Percentiles rank a stretch among this genome's conserved stretches.
phyloP scores from a whole-genome alignment of 2,329 filamentous ascomycete species.

The Capronia epimyces region DNA sequence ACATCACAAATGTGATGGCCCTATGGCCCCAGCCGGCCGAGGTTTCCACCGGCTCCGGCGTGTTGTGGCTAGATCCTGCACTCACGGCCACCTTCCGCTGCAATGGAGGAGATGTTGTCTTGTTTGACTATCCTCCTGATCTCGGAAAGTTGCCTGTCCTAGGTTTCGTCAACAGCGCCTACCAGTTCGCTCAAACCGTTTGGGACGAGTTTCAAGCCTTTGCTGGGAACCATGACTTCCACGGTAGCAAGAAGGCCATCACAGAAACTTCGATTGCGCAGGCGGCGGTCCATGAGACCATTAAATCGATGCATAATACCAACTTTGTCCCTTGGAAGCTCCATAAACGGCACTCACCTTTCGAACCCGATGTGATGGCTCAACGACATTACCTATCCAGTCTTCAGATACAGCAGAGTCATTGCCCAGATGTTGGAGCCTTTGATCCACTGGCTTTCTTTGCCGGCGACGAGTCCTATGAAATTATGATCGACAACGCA shows the following conservation, averaged over 20 bases:
- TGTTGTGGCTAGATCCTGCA: constrained; percentile 18
- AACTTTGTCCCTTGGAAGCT: constrained; percentile 34
- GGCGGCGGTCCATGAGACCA: constrained; percentile 25
- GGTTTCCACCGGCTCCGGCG: constrained; percentile 5
- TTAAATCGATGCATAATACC: constrained; percentile 21
- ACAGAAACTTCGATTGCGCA: constrained; percentile 25
- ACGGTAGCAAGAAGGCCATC: not conserved
- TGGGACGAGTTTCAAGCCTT: constrained; percentile 9
- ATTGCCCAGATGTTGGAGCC: constrained; percentile 12
- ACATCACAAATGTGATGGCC: constrained; percentile 1
- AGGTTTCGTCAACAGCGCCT: not conserved
- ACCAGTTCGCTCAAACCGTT: constrained; percentile 3
- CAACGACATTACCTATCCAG: constrained; percentile 21
- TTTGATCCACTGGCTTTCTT: constrained; percentile 21
- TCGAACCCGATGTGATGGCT: constrained; percentile 25
- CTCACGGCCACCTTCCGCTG: constrained; percentile 12
- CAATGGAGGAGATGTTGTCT: not conserved
- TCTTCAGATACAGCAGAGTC: constrained; percentile 25
- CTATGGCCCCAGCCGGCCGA: constrained; percentile 20
- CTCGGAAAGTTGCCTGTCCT: not conserved
- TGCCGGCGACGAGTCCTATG: constrained; percentile 30
- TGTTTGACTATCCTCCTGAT: not conserved
- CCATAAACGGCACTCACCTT: constrained; percentile 27
- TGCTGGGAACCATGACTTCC: not conserved
- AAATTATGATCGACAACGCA: constrained; percentile 26